Percentiles rank a stretch among this genome's conserved stretches.
Evolutionary conservation across 805 yeast genomes (phyloP).

Genomic region (Candida sithepensis): DNA sequence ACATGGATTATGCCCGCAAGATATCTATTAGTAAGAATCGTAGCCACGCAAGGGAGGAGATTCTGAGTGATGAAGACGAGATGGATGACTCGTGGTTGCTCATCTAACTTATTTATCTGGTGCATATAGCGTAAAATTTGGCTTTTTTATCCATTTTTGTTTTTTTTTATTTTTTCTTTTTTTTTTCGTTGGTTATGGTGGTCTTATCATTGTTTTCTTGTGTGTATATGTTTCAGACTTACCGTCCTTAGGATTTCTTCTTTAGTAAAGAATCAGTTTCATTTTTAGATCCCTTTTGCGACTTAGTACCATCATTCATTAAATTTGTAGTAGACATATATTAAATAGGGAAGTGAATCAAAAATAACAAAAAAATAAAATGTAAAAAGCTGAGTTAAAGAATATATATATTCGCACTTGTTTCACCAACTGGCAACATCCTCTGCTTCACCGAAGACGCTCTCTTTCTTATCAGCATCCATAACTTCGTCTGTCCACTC

Average conservation of each 20-base stretch:
- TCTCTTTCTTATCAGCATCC: constrained; percentile 48
- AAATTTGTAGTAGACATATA: not conserved
- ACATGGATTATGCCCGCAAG: constrained; percentile 70
- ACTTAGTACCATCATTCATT: too few relatives aligned
- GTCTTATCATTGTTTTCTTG: too few relatives aligned
- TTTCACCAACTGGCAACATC: constrained; percentile 86
- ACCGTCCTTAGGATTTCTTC: too few relatives aligned
- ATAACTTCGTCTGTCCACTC: constrained; percentile 43
- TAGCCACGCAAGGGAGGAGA: constrained; percentile 10
- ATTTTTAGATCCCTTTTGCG: too few relatives aligned
- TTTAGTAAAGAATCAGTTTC: too few relatives aligned
- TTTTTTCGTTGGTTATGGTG: too few relatives aligned
- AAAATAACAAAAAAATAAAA: not conserved
- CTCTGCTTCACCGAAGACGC: constrained; percentile 94
- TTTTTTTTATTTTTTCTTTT: not conserved
- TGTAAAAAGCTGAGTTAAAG: not conserved
- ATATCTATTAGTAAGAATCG: constrained; percentile 46
- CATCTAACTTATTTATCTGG: constrained; percentile 10
- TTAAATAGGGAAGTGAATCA: not conserved
- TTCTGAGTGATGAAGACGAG: constrained; percentile 14
- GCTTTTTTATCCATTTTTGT: not conserved
- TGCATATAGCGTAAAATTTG: too few relatives aligned
- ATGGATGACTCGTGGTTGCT: constrained; percentile 31
- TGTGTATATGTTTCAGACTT: too few relatives aligned
- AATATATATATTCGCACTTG: not conserved